phyloP scores from a whole-genome alignment of 2,329 filamentous ascomycete species.

The Phyllosticta paracitricarpa region DNA sequence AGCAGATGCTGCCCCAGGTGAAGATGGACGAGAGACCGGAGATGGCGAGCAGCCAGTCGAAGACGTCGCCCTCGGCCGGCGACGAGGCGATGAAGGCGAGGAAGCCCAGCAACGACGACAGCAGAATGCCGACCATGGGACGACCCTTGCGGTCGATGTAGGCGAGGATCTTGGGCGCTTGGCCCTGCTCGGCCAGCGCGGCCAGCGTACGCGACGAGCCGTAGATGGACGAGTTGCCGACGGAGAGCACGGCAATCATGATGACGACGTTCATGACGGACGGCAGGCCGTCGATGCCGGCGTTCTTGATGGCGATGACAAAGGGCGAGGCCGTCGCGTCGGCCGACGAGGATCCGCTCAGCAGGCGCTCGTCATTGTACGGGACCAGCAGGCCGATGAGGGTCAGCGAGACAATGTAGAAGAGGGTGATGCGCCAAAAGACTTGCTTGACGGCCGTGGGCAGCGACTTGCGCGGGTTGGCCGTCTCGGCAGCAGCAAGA shows the following conservation, averaged over 20 bases:
- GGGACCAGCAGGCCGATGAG: conserved; percentile 76
- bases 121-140: conserved; percentile 44
- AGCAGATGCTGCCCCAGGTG: conserved; percentile 75
- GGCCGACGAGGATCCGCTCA: conserved; percentile 46
- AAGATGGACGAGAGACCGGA: conserved; percentile 66
- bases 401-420: conserved; percentile 76
- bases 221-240: conserved; percentile 87
- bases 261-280: conserved; percentile 95
- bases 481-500: conserved; percentile 68
- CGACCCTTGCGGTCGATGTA: conserved; percentile 54
- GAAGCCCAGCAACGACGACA: conserved; percentile 48
- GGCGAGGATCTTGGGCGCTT: conserved; percentile 46
- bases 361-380: conserved; percentile 55
- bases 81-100: conserved; percentile 61
- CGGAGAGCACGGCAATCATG: conserved; percentile 78
- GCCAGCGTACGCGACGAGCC: conserved; percentile 84
- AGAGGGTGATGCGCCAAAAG: conserved; percentile 82
- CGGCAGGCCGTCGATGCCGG: conserved; percentile 69
- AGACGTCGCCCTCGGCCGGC: conserved; percentile 59
- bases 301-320: conserved; percentile 81
- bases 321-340: conserved; percentile 77
- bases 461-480: conserved; percentile 71
- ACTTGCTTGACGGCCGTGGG: conserved; percentile 90
- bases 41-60: conserved; percentile 71
- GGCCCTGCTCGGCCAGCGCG: conserved; percentile 70